Conservation (phyloP, 768 basidiomycete species). For the Cystobasidium ongulense region DNA sequence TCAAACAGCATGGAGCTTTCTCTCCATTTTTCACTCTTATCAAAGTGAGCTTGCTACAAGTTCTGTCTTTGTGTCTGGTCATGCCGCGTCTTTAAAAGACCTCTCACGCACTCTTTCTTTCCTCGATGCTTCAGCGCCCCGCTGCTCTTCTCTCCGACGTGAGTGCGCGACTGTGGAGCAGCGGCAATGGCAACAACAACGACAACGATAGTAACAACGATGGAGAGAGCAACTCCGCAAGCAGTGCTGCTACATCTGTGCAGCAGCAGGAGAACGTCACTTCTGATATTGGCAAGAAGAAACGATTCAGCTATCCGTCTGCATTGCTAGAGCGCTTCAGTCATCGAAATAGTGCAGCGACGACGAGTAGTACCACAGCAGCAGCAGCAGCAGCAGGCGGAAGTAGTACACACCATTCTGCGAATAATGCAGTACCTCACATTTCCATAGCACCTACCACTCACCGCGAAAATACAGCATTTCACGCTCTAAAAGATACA, state of each 20-base stretch:
- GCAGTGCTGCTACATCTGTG: not conserved
- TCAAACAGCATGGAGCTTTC: not conserved
- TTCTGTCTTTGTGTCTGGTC: not conserved
- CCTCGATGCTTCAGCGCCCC: not conserved
- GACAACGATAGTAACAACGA: not conserved
- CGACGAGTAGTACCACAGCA: not conserved
- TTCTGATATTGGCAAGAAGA: not conserved
- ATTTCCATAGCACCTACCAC: constrained; percentile 3
- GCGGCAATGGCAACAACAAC: not conserved
- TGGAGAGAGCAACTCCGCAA: not conserved
- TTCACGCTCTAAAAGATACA: constrained; percentile 27
- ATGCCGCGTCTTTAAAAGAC: not conserved
- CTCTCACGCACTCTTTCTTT: not conserved
- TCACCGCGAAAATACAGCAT: constrained; percentile 23
- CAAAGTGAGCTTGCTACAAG: not conserved
- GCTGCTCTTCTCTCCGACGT: constrained; percentile 6
- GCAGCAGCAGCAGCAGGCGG: no score
- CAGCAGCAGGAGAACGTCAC: no score
- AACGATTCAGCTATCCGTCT: not conserved
- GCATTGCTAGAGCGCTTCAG: not conserved
- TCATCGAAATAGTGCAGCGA: not conserved
- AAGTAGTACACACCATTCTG: not conserved
- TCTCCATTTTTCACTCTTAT: not conserved
- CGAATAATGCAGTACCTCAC: not conserved
- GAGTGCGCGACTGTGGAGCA: not conserved